A percentile compares a stretch with the other conserved stretches of the same genome.
Evolutionary conservation across 2,329 filamentous ascomycete species (phyloP).

Genomic region (Paraphaeosphaeria minitans): DNA sequence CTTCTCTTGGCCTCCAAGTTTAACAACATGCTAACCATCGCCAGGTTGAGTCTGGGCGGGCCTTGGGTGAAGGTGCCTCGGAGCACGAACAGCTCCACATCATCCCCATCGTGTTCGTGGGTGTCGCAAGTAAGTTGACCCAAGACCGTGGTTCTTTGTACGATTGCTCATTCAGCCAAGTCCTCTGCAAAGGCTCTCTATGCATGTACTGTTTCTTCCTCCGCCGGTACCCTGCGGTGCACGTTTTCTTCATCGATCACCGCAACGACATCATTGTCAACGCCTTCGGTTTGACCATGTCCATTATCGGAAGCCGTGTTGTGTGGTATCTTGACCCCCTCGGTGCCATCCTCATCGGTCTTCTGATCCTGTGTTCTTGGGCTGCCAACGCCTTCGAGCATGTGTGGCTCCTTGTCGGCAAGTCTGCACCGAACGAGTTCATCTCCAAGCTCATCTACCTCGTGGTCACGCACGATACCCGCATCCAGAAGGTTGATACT

Average conservation of each 20-base stretch:
- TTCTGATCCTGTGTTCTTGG: constrained; percentile 67
- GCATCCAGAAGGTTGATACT: constrained; percentile 63
- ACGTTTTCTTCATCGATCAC: constrained; percentile 64
- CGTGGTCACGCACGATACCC: constrained; percentile 59
- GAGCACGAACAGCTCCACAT: constrained; percentile 56
- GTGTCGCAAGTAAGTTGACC: constrained; percentile 55
- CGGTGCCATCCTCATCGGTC: constrained; percentile 64
- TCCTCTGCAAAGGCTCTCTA: constrained; percentile 58
- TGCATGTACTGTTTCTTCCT: constrained; percentile 62
- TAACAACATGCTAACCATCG: constrained; percentile 21
- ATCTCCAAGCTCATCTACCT: constrained; percentile 63
- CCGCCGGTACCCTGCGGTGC: constrained; percentile 60
- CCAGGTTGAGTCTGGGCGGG: constrained; percentile 61
- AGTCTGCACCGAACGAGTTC: constrained; percentile 63
- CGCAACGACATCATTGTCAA: constrained; percentile 64
- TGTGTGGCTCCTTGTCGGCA: constrained; percentile 66
- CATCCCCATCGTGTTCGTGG: constrained; percentile 61
- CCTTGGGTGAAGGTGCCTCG: constrained; percentile 52
- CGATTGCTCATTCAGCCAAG: constrained; percentile 32
- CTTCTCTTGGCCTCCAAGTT: constrained; percentile 14
- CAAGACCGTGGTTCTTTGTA: neutral
- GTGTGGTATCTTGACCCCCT: constrained; percentile 67
- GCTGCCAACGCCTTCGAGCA: constrained; percentile 65
- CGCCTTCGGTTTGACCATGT: constrained; percentile 61
- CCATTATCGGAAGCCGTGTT: constrained; percentile 57